Base-by-base conservation (phyloP, 2,329 filamentous ascomycete species). In the Mycosphaerelloides madeirae region DNA sequence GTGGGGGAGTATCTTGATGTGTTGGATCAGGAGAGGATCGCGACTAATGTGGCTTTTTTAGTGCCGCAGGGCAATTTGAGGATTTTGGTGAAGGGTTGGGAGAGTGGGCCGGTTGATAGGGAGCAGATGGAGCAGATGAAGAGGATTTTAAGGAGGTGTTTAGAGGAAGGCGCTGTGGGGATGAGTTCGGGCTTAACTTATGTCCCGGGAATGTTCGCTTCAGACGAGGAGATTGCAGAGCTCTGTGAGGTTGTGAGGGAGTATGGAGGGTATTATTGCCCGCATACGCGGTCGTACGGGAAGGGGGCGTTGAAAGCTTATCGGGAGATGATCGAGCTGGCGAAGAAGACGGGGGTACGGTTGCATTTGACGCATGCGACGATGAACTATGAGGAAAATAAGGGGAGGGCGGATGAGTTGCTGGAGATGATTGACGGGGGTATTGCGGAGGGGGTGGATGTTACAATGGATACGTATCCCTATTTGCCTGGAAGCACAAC, bases 51-150 rank as follows among this genome's bases (percentile, higher is more conserved):
- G 11, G 58, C 58, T 2, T 59, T 53, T 36, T 48, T 61, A 3
- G 55, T 61, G 19, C 58, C 58, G 3, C 58, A 61, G 42, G 58
- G 58, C 18, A 61, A 61, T 39, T 41, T 61, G n/a, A 47, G 58
- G 12, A 56, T 58, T 14, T 28, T 61, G 29, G 53, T 56, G 7
- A 52, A 58, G 33, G 58, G 58, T 8, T 61, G 56, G 50, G 53
- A 56, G 18, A 48, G 43, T 5, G 38, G 46, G 9, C 43, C 48
- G 12, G 56, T 54, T n/a, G 51, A 47, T 13, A 33, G 42, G 12
- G 49, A 46, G 1, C 57, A 59, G 39, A 53, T 59, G 3, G 49
- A 50, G 19, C 14, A 38, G 16, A 58, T 58, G 58, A 56, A 57
- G 41, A 31, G 38, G 9, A 42, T 56, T 11, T 38, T 61, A 6